Base-by-base conservation (phyloP, 768 basidiomycete genomes). In the Boletus rufocinnamomeus region DNA sequence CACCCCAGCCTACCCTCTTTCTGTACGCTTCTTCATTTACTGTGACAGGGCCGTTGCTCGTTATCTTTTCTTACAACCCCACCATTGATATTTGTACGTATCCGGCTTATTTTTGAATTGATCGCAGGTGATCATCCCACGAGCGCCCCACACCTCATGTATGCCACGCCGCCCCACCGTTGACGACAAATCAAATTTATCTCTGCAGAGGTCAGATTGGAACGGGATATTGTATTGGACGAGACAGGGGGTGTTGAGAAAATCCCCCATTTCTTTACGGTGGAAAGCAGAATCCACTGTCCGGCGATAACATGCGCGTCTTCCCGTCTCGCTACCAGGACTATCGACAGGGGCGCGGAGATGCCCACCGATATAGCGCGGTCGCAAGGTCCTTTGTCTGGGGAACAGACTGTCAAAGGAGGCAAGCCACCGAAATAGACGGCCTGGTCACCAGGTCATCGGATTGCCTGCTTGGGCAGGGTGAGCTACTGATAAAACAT, bases 21-120 rank as follows among this genome's bases (percentile, higher is more conserved):
- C 21, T 21, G 37, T 23, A 37, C 25, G 30, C 27, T 35, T 52
- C 13, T 38, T 37, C 35, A n/a, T 35, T 50, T 19, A 50, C 34
- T n/a, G 6, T 32, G 40, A 25, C 47, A 27, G 46, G 50, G 34
- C 23, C 19, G 14, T 49, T 34, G 10, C 8, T 41, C 23, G 43
- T 27, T 38, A 23, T 30, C n/a, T 3, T 14, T 23, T 35, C 21
- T 44, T 40, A 25, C 35, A 7, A 9, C 38, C 35, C 50, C 8
- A 25, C 35, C 3, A 21, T 11, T 52, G 13, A 40, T 7, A 23
- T 44, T 41, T 47, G 34, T 25, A 37, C 63, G 53, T 61, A 48
- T 21, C 9, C 23, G 35, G 17, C 40, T 51, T 54, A 34, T 58
- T 49, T 57, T 45, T 50, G 51, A 43, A 63, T 58, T 17, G 25